Evolutionary conservation across 345 rosid species (phyloP).

Genomic region (Brassica carinata): DNA sequence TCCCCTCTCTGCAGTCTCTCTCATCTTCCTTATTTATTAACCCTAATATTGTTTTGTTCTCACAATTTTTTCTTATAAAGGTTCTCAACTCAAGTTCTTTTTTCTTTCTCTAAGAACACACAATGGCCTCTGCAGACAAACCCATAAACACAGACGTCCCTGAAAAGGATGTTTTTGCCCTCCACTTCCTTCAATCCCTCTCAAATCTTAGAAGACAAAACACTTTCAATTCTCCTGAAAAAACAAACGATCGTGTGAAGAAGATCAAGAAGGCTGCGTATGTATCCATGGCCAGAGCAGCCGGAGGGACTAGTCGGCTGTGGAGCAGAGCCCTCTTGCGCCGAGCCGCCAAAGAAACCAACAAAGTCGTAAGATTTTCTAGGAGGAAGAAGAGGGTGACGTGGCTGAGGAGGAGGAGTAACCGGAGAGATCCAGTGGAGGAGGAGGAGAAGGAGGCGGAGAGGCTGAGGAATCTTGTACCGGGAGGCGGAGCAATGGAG

Average conservation of each 20-base stretch:
- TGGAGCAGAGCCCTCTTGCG: slow-evolving; percentile 44
- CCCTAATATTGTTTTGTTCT: slow-evolving; percentile 32
- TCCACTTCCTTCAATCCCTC: slow-evolving; percentile 40
- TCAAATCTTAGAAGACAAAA: slow-evolving; percentile 33
- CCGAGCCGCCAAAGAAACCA: slow-evolving; percentile 17
- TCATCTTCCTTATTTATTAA: slow-evolving; percentile 34
- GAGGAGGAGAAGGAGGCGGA: slow-evolving; percentile 18
- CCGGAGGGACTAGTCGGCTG: slow-evolving; percentile 30
- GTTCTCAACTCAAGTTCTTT: slow-evolving; percentile 29
- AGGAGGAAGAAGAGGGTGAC: slow-evolving; percentile 26
- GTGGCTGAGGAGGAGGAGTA: slow-evolving; percentile 16
- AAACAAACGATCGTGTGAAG: slow-evolving; percentile 21
- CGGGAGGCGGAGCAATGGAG: slow-evolving; percentile 43
- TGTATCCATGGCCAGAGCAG: slow-evolving; percentile 41
- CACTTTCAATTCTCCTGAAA: slow-evolving; percentile 7
- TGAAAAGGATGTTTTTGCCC: slow-evolving; percentile 30
- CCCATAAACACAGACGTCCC: slow-evolving; percentile 37
- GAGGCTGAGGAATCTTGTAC: slow-evolving; percentile 39
- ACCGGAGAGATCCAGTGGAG: slow-evolving; percentile 17
- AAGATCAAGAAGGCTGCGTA: slow-evolving; percentile 45
- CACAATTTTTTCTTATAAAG: slow-evolving; percentile 23
- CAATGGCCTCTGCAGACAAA: slow-evolving; percentile 36
- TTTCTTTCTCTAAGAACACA: slow-evolving; percentile 21
- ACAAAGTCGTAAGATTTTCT: neutral
- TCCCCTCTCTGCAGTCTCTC: neutral